Conservation (phyloP, 306 rosid genomes). For the Senna siamea region DNA sequence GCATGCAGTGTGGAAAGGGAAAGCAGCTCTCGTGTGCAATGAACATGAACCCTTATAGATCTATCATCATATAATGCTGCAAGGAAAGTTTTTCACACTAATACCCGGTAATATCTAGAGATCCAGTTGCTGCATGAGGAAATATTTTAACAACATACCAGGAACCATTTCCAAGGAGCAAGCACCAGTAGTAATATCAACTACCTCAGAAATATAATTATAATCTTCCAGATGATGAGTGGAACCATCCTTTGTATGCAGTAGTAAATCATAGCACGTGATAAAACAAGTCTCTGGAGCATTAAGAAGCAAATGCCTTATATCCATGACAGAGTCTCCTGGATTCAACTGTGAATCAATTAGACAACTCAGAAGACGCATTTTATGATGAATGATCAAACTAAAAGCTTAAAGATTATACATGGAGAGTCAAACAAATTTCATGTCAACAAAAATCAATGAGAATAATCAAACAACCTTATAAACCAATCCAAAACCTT, state of each 20-base stretch:
- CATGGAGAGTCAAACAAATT: too few species aligned
- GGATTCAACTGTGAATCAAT: constrained; percentile 80
- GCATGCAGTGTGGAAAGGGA: constrained; percentile 92
- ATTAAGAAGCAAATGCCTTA: constrained; percentile 95
- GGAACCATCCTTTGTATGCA: constrained; percentile 87
- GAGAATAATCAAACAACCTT: neutral
- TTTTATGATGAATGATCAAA: neutral
- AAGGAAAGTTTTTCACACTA: constrained; percentile 41
- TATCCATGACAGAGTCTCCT: constrained; percentile 96
- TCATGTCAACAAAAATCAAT: too few species aligned
- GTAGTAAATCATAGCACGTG: constrained; percentile 91
- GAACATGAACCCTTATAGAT: constrained; percentile 97
- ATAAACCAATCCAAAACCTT: neutral
- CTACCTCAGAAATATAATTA: constrained; percentile 95
- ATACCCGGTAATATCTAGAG: constrained; percentile 33
- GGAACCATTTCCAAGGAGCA: constrained; percentile 99
- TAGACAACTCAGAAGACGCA: constrained; percentile 33
- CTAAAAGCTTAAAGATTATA: too few species aligned
- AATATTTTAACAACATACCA: constrained; percentile 53
- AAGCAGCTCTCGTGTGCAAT: constrained; percentile 89
- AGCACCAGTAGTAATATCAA: constrained; percentile 94
- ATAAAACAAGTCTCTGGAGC: constrained; percentile 96
- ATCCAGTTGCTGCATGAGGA: constrained; percentile 16
- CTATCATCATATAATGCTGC: constrained; percentile 99
- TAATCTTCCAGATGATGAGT: constrained; percentile 85